These are phyloP conservation scores for Perkinsus olseni DNA, from an alignment of 169 alveolate species.

Conservation along the genomic window DNA sequence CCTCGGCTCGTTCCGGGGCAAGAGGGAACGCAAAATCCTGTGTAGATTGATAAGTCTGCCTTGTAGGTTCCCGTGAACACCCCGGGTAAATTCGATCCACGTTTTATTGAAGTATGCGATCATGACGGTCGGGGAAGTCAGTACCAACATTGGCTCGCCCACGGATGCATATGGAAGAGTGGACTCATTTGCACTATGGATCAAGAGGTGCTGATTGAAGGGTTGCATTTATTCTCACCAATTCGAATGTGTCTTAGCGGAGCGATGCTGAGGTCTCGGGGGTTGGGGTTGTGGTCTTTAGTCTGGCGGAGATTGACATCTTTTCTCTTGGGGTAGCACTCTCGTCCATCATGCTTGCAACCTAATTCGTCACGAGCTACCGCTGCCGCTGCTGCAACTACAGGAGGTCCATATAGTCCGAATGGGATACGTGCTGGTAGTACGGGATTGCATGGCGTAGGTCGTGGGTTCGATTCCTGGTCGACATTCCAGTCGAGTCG, in stretches of 20 bases:
- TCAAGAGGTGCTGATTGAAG: not conserved
- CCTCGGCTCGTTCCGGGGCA: not conserved
- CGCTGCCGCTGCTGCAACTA: not conserved
- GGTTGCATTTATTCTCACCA: not conserved
- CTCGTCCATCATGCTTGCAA: constrained; percentile 3
- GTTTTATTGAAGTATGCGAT: not conserved
- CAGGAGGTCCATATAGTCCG: not conserved
- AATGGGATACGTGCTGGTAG: not conserved
- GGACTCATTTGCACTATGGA: not conserved
- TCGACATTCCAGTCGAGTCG: too few relatives aligned
- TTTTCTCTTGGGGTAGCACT: not conserved
- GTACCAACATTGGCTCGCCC: not conserved
- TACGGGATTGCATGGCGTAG: not conserved
- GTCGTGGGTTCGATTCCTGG: not conserved
- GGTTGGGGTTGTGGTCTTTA: not conserved
- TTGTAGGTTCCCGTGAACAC: not conserved
- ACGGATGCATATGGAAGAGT: not conserved
- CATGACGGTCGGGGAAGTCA: not conserved
- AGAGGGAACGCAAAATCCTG: too few relatives aligned
- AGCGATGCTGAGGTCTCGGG: not conserved
- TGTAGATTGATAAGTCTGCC: too few relatives aligned
- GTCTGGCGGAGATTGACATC: not conserved
- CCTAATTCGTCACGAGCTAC: not conserved
- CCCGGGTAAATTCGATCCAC: not conserved
- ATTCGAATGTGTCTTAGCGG: not conserved